Conservation (phyloP, 2,329 filamentous ascomycete genomes). For the Botrytis galanthina region DNA sequence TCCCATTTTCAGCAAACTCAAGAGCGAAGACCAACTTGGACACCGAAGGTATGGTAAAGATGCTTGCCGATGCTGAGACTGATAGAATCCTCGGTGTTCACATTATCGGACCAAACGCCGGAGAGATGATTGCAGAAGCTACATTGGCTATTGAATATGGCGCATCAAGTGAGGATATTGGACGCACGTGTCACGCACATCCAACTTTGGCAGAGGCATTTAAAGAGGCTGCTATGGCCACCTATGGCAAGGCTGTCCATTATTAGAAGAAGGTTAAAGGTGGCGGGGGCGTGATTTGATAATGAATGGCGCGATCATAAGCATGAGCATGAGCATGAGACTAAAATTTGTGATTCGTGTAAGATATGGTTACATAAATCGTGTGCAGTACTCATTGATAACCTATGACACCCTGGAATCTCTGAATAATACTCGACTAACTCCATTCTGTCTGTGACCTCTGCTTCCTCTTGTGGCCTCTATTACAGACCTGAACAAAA, state of each 20-base stretch:
- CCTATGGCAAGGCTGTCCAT: slow-evolving; percentile 93
- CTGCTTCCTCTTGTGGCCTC: not conserved
- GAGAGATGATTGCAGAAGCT: slow-evolving; percentile 99
- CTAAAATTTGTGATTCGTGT: slow-evolving; percentile 31
- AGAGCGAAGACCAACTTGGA: slow-evolving; percentile 98
- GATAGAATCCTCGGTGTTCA: slow-evolving; percentile 93
- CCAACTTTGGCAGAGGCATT: slow-evolving; percentile 87
- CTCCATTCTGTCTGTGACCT: not conserved
- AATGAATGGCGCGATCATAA: slow-evolving; percentile 13
- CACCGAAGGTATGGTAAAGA: slow-evolving; percentile 94
- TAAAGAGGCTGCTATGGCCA: slow-evolving; percentile 99
- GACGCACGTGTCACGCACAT: slow-evolving; percentile 93
- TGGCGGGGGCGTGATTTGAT: slow-evolving; percentile 9
- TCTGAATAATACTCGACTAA: not conserved
- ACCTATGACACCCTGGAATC: slow-evolving; percentile 10
- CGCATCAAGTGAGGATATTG: slow-evolving; percentile 91
- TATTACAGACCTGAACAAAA: not conserved
- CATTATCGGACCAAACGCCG: slow-evolving; percentile 93
- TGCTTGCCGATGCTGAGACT: slow-evolving; percentile 93
- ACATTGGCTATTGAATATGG: slow-evolving; percentile 95
- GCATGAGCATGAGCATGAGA: slow-evolving; percentile 18
- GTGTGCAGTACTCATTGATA: slow-evolving; percentile 25
- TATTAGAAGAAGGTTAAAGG: slow-evolving; percentile 56
- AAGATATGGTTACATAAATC: slow-evolving; percentile 35
- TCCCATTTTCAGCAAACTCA: slow-evolving; percentile 98